Conservation (phyloP, 352 stramenopile genomes). For the Pythium phragmiticola region DNA sequence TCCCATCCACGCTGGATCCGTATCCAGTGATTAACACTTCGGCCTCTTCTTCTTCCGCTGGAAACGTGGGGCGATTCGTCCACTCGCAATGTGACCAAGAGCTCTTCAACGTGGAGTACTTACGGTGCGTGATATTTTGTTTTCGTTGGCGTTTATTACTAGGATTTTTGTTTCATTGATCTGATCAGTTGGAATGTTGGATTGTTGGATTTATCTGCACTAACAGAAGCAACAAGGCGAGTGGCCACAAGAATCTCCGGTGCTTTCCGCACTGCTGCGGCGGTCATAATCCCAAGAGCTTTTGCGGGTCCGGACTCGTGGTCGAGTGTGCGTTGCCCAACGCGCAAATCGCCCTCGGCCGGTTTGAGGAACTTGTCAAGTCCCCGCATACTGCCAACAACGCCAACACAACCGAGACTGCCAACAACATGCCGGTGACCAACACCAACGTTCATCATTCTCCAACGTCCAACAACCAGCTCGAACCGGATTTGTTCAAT, state of each 20-base stretch:
- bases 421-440: neutral
- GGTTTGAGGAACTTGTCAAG: conserved; percentile 58
- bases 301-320: conserved; percentile 75
- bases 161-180: neutral
- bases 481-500: neutral
- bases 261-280: conserved; percentile 86
- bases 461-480: conserved; percentile 1
- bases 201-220: neutral
- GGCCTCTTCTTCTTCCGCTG: neutral
- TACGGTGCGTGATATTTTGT: conserved; percentile 38
- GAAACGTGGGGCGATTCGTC: conserved; percentile 36
- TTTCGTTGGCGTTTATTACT: neutral
- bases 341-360: conserved; percentile 60
- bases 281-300: conserved; percentile 83
- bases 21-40: conserved; percentile 6
- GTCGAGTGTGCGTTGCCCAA: conserved; percentile 61
- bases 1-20: neutral
- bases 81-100: conserved; percentile 76
- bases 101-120: conserved; percentile 73
- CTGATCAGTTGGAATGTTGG: neutral
- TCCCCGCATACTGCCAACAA: neutral
- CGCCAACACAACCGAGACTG: neutral
- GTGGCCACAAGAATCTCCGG: conserved; percentile 80
- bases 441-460: conserved; percentile 20
- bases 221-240: conserved; percentile 81